Conservation (phyloP, 352 stramenopile species). For the Globisporangium iwayamae region DNA sequence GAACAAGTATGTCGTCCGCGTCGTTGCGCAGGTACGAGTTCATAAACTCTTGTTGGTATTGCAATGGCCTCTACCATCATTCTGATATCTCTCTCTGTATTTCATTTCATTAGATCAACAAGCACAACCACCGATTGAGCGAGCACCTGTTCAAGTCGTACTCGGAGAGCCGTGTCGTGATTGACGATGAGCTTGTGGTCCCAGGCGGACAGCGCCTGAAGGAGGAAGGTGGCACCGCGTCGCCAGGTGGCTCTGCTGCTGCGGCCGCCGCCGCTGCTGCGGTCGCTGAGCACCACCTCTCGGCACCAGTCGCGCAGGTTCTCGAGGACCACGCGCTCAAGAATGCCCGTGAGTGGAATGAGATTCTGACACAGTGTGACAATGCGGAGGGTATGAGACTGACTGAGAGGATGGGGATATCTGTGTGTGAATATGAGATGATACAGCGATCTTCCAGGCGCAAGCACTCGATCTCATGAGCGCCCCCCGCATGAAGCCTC, state of each 20-base stretch:
- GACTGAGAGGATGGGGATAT: background rate
- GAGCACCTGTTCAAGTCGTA: slow-evolving; percentile 87
- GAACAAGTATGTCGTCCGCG: slow-evolving; percentile 79
- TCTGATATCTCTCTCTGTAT: background rate
- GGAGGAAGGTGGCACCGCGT: slow-evolving; percentile 30
- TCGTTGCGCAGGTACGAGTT: slow-evolving; percentile 61
- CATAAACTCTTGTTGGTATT: background rate
- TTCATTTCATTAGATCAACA: slow-evolving; percentile 51
- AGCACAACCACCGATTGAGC: slow-evolving; percentile 82
- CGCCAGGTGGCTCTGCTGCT: slow-evolving; percentile 14
- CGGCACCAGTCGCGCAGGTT: slow-evolving; percentile 21
- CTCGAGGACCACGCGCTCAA: slow-evolving; percentile 63
- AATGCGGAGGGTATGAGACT: background rate
- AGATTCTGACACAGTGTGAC: background rate
- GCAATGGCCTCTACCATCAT: background rate
- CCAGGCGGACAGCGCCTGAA: slow-evolving; percentile 44
- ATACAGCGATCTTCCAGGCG: slow-evolving; percentile 47
- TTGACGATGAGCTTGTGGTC: slow-evolving; percentile 75
- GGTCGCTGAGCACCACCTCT: slow-evolving; percentile 26
- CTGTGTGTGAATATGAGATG: background rate
- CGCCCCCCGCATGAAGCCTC: slow-evolving; percentile 54
- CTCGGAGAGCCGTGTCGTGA: slow-evolving; percentile 80
- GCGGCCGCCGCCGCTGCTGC: slow-evolving; percentile 21
- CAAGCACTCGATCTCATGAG: slow-evolving; percentile 59
- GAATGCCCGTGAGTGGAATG: slow-evolving; percentile 30